A percentile compares a stretch with the other conserved stretches of the same genome.
phyloP scores from a whole-genome alignment of 2,329 filamentous ascomycete genomes.

The Aaosphaeria pasadenensis region DNA sequence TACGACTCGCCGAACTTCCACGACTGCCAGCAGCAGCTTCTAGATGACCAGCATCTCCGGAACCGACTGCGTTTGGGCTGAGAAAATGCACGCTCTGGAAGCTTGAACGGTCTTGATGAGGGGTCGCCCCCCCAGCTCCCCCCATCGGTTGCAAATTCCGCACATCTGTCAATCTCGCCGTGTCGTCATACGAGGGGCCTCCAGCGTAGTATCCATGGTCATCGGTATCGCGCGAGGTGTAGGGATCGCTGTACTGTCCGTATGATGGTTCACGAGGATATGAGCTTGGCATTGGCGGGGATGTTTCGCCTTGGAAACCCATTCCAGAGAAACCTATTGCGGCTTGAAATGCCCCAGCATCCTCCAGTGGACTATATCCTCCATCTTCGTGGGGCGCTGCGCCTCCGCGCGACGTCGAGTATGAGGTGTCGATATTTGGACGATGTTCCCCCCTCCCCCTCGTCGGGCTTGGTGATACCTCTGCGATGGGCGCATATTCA shows the following conservation, averaged over 20 bases:
- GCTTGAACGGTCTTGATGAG: slow-evolving; percentile 48
- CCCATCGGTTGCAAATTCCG: slow-evolving; percentile 57
- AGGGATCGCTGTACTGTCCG: slow-evolving; percentile 17
- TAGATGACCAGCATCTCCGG: slow-evolving; percentile 54
- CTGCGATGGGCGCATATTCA: slow-evolving; percentile 53
- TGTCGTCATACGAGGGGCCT: slow-evolving; percentile 50
- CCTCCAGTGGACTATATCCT: slow-evolving; percentile 42
- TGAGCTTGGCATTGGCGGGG: slow-evolving; percentile 22
- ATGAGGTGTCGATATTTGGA: slow-evolving; percentile 36
- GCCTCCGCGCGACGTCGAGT: slow-evolving; percentile 25
- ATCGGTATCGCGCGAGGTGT: slow-evolving; percentile 45
- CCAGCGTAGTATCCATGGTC: slow-evolving; percentile 55
- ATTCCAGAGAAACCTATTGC: slow-evolving; percentile 45
- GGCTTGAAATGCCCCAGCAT: slow-evolving; percentile 47
- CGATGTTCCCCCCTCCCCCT: slow-evolving; percentile 21
- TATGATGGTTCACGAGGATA: slow-evolving; percentile 22
- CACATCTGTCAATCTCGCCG: slow-evolving; percentile 57
- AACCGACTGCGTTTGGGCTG: slow-evolving; percentile 40
- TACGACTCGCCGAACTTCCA: slow-evolving; percentile 42
- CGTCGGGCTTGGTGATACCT: slow-evolving; percentile 50
- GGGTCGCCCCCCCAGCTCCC: slow-evolving; percentile 40
- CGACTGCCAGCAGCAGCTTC: slow-evolving; percentile 48
- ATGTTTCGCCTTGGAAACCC: slow-evolving; percentile 42
- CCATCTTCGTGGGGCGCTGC: slow-evolving; percentile 34
- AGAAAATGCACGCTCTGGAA: slow-evolving; percentile 56